Conservation (phyloP, 2,329 filamentous ascomycete genomes). For the Penicillium sp. region DNA sequence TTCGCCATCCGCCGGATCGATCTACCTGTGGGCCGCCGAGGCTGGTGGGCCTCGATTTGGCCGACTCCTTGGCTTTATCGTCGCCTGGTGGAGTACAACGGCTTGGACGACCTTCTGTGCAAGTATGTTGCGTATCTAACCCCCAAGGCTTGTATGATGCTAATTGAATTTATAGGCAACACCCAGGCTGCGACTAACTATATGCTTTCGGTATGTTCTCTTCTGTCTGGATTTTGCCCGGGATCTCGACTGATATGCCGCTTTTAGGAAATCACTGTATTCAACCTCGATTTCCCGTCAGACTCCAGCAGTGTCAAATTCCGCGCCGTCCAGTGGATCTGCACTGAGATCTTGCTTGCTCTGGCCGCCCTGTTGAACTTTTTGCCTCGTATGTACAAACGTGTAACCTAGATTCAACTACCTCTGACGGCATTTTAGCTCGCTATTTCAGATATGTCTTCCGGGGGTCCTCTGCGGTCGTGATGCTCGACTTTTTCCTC, state of each 20-base stretch:
- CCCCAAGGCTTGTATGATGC: not conserved
- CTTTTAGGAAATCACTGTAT: conserved; percentile 55
- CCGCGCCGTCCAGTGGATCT: conserved; percentile 61
- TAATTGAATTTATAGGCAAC: conserved; percentile 38
- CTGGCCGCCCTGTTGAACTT: conserved; percentile 52
- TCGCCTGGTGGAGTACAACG: conserved; percentile 64
- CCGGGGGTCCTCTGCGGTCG: conserved; percentile 50
- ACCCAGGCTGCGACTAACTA: conserved; percentile 54
- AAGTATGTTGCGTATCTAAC: conserved; percentile 32
- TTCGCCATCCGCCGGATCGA: conserved; percentile 57
- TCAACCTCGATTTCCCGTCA: conserved; percentile 55
- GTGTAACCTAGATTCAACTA: not conserved
- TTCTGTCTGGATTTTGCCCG: not conserved
- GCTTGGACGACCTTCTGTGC: conserved; percentile 61
- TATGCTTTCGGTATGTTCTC: conserved; percentile 49
- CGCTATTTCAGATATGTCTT: conserved; percentile 43
- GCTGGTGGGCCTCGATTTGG: conserved; percentile 56
- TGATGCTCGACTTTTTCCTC: conserved; percentile 58
- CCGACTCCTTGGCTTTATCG: conserved; percentile 58
- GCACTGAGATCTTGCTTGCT: conserved; percentile 52
- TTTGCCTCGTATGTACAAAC: conserved; percentile 46
- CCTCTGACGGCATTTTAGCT: conserved; percentile 13
- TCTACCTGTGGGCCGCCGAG: conserved; percentile 63
- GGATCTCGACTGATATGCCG: conserved; percentile 7
- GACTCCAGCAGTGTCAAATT: conserved; percentile 56